Base-by-base conservation (phyloP, 306 rosid species). In the Cicer judaicum region DNA sequence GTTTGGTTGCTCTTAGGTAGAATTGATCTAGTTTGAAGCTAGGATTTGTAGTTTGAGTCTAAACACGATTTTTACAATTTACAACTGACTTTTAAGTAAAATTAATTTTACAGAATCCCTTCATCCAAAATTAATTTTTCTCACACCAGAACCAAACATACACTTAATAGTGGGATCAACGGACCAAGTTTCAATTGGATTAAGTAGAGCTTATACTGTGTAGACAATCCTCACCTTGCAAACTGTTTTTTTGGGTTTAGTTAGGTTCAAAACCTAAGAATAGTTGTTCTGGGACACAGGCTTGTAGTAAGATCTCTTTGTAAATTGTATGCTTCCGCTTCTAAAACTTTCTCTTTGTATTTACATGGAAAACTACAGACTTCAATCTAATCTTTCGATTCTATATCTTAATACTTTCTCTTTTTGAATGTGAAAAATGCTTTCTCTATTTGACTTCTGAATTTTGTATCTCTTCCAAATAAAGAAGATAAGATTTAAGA, bases 371-470 rank as follows among this genome's bases (percentile, higher is more conserved):
- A 41, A 29, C 62, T 64, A 52, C 43, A 39, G 15, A 39, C 13
- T 34, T 41, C 13, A 60, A 60, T 74, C 11, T 68, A 43, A 80
- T 38, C 60, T 29, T 38, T 6, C 1, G 19, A 48, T 10, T 55
- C 38, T 41, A 50, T 50, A 19, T 42, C 10, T 69, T 60, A 40
- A 21, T 52, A 11, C 38, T 10, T 76, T 75, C 78, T 64, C 18
- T 44, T 14, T 42, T 54, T 63, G 47, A 59, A 39, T 61, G 29
- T n/a, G 43, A 39, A 79, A 73, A 44, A 15, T 50, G n/a, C 55
- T 19, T 63, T 70, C 68, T 64, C 39, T 29, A 50, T 14, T 68
- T 60, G 60, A 48, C 40, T 75, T 80, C 6, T 80, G 61, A 16
- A 5, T 60, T 43, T 40, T 29, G 41, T 42, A 14, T 52, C 34